phyloP scores from a whole-genome alignment of 257 asterid species.

The Lantana camara region DNA sequence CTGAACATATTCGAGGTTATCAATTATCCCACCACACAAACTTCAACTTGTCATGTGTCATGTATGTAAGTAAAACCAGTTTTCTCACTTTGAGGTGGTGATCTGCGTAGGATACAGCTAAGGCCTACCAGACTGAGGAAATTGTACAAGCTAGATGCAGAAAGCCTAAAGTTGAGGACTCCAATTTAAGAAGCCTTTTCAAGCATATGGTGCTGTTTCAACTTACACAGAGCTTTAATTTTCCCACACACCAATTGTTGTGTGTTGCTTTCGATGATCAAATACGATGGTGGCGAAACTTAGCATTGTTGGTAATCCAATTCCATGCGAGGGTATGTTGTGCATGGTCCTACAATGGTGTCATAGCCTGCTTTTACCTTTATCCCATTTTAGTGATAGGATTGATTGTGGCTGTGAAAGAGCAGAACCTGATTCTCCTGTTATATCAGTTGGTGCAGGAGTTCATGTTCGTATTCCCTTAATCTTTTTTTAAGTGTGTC shows the following conservation, averaged over 20 bases:
- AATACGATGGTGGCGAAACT: conserved; percentile 5
- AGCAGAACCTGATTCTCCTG: conserved; percentile 23
- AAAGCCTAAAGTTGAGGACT: conserved; percentile 19
- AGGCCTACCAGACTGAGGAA: not conserved
- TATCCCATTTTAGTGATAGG: conserved; percentile 10
- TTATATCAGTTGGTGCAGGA: conserved; percentile 6
- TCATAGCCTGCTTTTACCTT: not conserved
- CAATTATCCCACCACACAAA: too few relatives aligned
- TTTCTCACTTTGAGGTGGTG: not conserved
- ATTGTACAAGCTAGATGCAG: conserved; percentile 7
- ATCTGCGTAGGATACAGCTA: conserved; percentile 23
- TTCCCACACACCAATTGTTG: conserved; percentile 6
- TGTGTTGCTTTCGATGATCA: not conserved
- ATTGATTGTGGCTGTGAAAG: conserved; percentile 17
- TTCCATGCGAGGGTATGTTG: not conserved
- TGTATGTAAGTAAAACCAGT: too few relatives aligned
- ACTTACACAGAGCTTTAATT: conserved; percentile 15
- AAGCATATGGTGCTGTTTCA: not conserved
- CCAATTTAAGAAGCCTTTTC: conserved; percentile 3
- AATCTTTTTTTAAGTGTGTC: conserved; percentile 7
- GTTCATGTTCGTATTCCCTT: conserved; percentile 7
- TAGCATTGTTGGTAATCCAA: not conserved
- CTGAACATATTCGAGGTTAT: not conserved
- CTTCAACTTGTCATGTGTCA: too few relatives aligned
- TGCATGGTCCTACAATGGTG: conserved; percentile 1